Percentiles rank a stretch among this genome's conserved stretches.
phyloP scores from a whole-genome alignment of 768 basidiomycete genomes.

The Xerocomellus chrysenteron region DNA sequence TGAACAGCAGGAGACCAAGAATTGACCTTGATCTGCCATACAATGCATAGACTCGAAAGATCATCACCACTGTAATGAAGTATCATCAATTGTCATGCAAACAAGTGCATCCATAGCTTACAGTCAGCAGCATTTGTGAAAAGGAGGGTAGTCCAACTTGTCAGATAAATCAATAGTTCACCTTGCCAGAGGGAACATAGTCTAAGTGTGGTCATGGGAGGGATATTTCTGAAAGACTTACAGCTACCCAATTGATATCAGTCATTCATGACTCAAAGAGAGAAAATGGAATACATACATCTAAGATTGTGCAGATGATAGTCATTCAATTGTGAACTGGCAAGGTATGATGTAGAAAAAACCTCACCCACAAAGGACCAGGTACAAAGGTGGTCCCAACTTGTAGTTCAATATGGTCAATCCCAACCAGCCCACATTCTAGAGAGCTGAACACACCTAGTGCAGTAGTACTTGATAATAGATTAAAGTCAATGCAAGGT shows the following conservation, averaged over 20 bases:
- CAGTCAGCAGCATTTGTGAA: background rate
- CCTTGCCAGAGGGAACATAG: background rate
- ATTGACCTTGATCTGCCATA: background rate
- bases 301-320: background rate
- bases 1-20: background rate
- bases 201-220: background rate
- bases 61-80: slow-evolving; percentile 6
- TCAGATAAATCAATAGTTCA: background rate
- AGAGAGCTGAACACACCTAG: background rate
- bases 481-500: background rate
- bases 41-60: slow-evolving; percentile 11
- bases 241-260: background rate
- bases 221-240: background rate
- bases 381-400: no score
- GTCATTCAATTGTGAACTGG: no score
- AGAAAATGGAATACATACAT: slow-evolving; percentile 1
- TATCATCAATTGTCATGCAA: background rate
- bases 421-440: background rate
- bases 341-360: no score
- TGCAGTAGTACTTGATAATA: background rate
- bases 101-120: no score
- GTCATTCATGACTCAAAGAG: no score
- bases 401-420: no score
- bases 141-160: background rate
- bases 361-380: no score